Percentiles rank a stretch among this genome's conserved stretches.
Evolutionary conservation across 2,329 filamentous ascomycete genomes (phyloP).

Genomic region (Curvularia sp.): DNA sequence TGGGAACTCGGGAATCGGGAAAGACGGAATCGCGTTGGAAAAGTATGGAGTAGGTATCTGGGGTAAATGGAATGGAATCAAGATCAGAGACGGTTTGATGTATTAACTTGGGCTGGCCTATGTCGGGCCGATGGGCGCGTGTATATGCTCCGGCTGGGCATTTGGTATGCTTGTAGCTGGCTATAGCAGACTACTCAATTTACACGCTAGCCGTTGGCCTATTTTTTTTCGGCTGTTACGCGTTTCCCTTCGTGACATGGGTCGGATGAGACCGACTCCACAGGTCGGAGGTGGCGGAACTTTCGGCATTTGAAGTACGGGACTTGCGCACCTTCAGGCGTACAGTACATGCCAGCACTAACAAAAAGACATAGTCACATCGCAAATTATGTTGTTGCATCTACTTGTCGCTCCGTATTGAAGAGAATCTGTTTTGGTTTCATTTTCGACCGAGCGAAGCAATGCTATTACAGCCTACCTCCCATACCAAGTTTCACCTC

Average conservation of each 20-base stretch:
- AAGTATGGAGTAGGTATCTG: no score
- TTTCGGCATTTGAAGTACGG: not conserved
- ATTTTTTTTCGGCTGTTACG: not conserved
- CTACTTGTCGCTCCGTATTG: not conserved
- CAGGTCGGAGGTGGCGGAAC: not conserved
- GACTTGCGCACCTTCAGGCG: no score
- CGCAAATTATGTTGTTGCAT: not conserved
- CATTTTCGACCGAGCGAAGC: conserved; percentile 2
- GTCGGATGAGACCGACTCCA: not conserved
- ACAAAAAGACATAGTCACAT: no score
- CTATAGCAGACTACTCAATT: not conserved
- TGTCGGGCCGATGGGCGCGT: conserved; percentile 1
- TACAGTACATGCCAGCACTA: no score
- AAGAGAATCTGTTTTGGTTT: not conserved
- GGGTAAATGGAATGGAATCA: no score
- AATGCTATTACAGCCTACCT: not conserved
- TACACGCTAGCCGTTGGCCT: not conserved
- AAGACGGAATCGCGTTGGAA: no score
- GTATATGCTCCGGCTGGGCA: conserved; percentile 10
- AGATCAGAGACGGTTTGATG: not conserved
- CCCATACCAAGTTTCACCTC: conserved; percentile 3
- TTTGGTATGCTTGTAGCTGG: not conserved
- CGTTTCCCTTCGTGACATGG: not conserved
- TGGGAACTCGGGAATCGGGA: no score
- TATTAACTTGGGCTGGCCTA: not conserved